phyloP scores from a whole-genome alignment of 371 early-diverging fungal genomes.

The Haplosporangium sp. region DNA sequence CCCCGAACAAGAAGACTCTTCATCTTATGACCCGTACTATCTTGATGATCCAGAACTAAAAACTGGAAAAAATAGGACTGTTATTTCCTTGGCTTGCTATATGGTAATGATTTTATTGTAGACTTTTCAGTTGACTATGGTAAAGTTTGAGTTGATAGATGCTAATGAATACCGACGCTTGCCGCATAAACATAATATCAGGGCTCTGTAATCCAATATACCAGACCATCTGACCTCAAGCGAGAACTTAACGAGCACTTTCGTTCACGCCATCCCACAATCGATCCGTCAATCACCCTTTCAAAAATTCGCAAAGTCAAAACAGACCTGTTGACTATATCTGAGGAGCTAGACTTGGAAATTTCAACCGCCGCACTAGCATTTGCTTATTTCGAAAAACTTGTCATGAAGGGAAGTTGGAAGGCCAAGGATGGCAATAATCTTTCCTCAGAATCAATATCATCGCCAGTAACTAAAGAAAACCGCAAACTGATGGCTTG shows the following conservation, averaged over 20 bases:
- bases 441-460: constrained; percentile 56
- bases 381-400: constrained; percentile 94
- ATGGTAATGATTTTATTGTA: constrained; percentile 56
- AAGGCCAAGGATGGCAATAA: constrained; percentile 55
- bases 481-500: constrained; percentile 87
- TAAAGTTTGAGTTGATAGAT: too few species aligned
- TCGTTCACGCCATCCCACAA: constrained; percentile 76
- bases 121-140: not conserved
- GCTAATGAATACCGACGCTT: not conserved
- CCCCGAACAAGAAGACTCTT: constrained; percentile 45
- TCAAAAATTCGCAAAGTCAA: constrained; percentile 86
- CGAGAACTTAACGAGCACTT: constrained; percentile 85
- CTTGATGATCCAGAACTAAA: constrained; percentile 76
- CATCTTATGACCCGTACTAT: constrained; percentile 68
- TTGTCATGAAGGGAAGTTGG: constrained; percentile 73
- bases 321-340: constrained; percentile 67
- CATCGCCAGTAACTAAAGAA: constrained; percentile 73
- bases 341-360: constrained; percentile 77
- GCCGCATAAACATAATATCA: constrained; percentile 16
- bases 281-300: constrained; percentile 79
- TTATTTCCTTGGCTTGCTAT: constrained; percentile 71
- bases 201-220: constrained; percentile 77
- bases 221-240: constrained; percentile 68
- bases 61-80: constrained; percentile 70
- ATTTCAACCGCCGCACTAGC: constrained; percentile 90